A percentile compares a stretch with the other conserved stretches of the same genome.
Evolutionary conservation across 208 protist species (phyloP).

Genomic region (Borovskyia barvae): DNA sequence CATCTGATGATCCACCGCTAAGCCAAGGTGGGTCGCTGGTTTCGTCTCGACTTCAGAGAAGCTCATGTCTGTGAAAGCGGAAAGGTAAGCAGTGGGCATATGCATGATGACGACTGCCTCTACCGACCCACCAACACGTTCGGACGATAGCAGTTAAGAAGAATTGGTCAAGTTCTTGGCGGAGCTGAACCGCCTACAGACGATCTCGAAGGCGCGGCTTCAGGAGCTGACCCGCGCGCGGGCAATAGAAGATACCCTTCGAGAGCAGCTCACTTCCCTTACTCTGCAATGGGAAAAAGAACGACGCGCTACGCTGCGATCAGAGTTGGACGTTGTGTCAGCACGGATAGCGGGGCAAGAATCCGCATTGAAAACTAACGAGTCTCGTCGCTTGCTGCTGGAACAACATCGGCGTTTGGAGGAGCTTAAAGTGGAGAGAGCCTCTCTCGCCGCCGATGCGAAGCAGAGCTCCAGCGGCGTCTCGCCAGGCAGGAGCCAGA

Average conservation of each 20-base stretch:
- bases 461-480: no score
- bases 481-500: no score
- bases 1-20: no score
- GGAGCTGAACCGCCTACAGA: conserved; percentile 25
- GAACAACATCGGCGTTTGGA: no score
- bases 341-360: not conserved
- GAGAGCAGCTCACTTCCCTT: not conserved
- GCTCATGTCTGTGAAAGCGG: no score
- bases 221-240: conserved; percentile 7
- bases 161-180: conserved; percentile 15
- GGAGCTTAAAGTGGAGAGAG: no score
- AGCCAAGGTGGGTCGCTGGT: no score
- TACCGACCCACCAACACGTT: not conserved
- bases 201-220: not conserved
- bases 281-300: not conserved
- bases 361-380: not conserved
- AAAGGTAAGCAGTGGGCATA: not conserved
- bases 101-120: not conserved
- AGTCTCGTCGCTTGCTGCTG: no score
- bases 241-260: conserved; percentile 1
- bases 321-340: not conserved
- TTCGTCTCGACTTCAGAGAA: no score
- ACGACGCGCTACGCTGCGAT: conserved; percentile 13
- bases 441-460: no score
- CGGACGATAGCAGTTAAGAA: not conserved